Conservation (phyloP, 805 yeast species). For the Kodamaea kakaduensis region DNA sequence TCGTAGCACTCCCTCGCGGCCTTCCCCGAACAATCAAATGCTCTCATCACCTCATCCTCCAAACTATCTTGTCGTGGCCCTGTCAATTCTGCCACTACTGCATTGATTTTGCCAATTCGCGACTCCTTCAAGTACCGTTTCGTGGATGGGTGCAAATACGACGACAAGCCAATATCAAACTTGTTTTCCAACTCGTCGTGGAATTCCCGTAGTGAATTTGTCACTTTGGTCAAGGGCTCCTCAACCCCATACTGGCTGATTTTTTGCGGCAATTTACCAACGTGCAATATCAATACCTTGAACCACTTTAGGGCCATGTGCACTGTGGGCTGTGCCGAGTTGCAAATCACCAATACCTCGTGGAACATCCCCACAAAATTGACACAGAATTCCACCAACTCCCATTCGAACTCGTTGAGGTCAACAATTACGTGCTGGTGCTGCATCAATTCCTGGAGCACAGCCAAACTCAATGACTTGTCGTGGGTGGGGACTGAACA, state of each 20-base stretch:
- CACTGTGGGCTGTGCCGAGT: constrained; percentile 11
- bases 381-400: constrained; percentile 12
- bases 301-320: constrained; percentile 23
- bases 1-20: constrained; percentile 22
- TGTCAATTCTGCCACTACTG: constrained; percentile 7
- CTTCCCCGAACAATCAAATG: constrained; percentile 26
- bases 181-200: constrained; percentile 15
- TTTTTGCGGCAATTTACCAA: constrained; percentile 9
- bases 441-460: neutral
- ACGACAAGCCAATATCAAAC: constrained; percentile 14
- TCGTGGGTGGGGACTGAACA: constrained; percentile 9
- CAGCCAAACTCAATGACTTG: constrained; percentile 8
- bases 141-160: constrained; percentile 24
- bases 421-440: neutral
- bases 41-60: constrained; percentile 22
- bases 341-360: constrained; percentile 12
- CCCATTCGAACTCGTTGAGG: constrained; percentile 15
- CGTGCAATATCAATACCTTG: constrained; percentile 19
- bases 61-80: constrained; percentile 4
- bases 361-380: constrained; percentile 11
- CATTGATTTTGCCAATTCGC: constrained; percentile 13
- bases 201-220: constrained; percentile 9
- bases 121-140: constrained; percentile 18
- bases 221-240: constrained; percentile 7
- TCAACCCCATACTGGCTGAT: constrained; percentile 3